These are phyloP conservation scores for Gloeophyllum trabeum DNA, from an alignment of 768 basidiomycete genomes.

Conservation along the genomic window DNA sequence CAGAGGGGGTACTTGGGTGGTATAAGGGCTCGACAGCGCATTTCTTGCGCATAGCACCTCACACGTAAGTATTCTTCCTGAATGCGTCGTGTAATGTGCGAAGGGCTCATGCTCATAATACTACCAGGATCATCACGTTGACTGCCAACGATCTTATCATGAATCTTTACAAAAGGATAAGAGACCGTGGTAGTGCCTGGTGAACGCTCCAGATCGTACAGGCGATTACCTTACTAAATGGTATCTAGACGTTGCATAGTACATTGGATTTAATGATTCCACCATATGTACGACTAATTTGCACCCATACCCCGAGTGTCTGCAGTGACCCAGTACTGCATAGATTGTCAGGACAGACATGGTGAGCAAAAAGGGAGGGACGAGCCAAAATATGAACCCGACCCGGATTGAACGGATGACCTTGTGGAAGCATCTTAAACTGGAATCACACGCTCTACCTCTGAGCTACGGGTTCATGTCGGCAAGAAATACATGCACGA, in stretches of 20 bases:
- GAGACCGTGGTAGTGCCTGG: background rate
- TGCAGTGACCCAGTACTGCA: too few species aligned
- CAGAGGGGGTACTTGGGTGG: constrained; percentile 88
- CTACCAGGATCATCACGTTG: constrained; percentile 71
- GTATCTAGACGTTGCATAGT: too few species aligned
- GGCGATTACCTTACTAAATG: too few species aligned
- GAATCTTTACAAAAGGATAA: constrained; percentile 43
- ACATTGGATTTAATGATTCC: too few species aligned
- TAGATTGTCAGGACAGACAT: too few species aligned
- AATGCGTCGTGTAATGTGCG: background rate
- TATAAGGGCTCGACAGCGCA: constrained; percentile 98
- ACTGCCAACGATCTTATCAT: constrained; percentile 79
- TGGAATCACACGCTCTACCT: constrained; percentile 22
- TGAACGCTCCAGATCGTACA: background rate
- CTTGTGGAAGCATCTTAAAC: constrained; percentile 24
- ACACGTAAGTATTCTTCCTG: constrained; percentile 47
- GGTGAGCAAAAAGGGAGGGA: too few species aligned
- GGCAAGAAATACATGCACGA: too few species aligned
- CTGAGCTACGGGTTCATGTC: background rate
- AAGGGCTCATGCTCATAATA: background rate
- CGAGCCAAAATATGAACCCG: too few species aligned
- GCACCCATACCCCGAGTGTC: too few species aligned
- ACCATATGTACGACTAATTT: too few species aligned
- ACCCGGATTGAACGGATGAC: constrained; percentile 39
- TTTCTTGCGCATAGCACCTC: constrained; percentile 85